Percentiles rank a stretch among this genome's conserved stretches.
These are phyloP conservation scores for Micractinium conductrix DNA, from an alignment of 139 green algal genomes.

Conservation along the genomic window DNA sequence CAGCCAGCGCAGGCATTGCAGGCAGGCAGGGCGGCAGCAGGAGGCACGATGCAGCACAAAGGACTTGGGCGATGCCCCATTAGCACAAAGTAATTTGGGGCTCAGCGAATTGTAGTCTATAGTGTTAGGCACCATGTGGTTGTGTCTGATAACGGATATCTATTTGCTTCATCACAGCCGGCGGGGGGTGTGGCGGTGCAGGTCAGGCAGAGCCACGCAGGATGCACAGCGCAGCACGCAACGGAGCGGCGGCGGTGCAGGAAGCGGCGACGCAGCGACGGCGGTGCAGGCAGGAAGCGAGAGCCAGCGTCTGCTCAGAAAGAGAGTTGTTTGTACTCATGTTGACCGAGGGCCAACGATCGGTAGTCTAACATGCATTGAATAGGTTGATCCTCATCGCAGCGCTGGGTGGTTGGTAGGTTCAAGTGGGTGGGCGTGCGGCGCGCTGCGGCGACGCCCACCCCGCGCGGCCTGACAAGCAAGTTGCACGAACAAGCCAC, in stretches of 20 bases:
- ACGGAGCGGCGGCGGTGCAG: no score
- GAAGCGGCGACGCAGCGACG: no score
- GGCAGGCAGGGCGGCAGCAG: not conserved
- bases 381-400: conserved; percentile 17
- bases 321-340: conserved; percentile 44
- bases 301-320: conserved; percentile 36
- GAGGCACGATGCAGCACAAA: not conserved
- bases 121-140: conserved; percentile 17
- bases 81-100: not conserved
- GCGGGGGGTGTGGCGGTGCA: not conserved
- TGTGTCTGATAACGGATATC: conserved; percentile 42
- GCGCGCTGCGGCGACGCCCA: no score
- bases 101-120: conserved; percentile 49
- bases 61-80: no score
- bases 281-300: not conserved
- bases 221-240: not conserved
- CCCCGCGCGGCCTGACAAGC: no score
- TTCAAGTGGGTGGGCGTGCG: no score
- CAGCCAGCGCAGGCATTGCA: not conserved
- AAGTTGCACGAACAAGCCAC: no score
- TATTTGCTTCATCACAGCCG: conserved; percentile 28
- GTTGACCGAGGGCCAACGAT: conserved; percentile 27
- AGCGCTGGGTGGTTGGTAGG: no score
- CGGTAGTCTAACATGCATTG: conserved; percentile 55
- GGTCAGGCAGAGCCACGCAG: not conserved